Percentiles rank a stretch among this genome's conserved stretches.
phyloP scores from a whole-genome alignment of 805 yeast genomes.

The Saturnispora dispora region DNA sequence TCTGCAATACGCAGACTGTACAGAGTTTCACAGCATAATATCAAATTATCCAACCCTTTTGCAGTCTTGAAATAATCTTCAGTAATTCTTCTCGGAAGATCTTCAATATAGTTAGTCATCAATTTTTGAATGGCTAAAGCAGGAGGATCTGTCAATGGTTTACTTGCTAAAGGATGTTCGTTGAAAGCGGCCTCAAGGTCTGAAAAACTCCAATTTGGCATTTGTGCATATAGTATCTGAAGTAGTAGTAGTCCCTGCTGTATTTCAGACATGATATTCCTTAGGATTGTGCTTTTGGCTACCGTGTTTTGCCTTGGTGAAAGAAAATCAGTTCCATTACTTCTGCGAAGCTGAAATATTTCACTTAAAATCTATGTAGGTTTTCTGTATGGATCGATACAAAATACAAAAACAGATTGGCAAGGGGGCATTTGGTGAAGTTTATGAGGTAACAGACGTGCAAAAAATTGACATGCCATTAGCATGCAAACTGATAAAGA shows the following conservation, averaged over 20 bases:
- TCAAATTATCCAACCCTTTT: background rate
- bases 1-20: conserved; percentile 2
- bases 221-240: conserved; percentile 4
- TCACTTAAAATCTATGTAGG: background rate
- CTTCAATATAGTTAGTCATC: background rate
- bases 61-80: background rate
- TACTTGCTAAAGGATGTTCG: background rate
- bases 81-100: conserved; percentile 3
- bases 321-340: background rate
- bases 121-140: background rate
- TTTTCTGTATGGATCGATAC: conserved; percentile 1
- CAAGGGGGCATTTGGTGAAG: conserved; percentile 77
- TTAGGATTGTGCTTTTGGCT: background rate
- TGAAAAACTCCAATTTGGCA: conserved; percentile 3
- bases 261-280: conserved; percentile 1
- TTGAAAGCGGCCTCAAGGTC: background rate
- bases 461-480: conserved; percentile 39
- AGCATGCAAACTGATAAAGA: conserved; percentile 74
- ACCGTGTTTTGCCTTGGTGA: background rate
- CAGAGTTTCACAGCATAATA: background rate
- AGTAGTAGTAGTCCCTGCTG: background rate
- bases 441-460: conserved; percentile 60
- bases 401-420: conserved; percentile 38
- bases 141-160: background rate
- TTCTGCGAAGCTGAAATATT: background rate